These are phyloP conservation scores for Musa beccarii DNA, from an alignment of 176 grass and related monocot genomes.

Conservation along the genomic window DNA sequence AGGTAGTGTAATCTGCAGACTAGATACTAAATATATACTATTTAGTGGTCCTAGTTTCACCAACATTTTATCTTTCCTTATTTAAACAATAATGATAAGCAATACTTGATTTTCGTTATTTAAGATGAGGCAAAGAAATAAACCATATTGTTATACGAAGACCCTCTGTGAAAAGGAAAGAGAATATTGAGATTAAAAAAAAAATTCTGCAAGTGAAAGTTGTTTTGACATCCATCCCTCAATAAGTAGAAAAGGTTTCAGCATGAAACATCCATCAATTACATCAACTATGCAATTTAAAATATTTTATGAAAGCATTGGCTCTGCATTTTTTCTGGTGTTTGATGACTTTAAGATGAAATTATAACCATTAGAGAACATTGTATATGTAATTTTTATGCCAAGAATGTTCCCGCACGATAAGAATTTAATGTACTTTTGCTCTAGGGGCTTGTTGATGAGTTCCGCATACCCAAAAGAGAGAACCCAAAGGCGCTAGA, in stretches of 20 bases:
- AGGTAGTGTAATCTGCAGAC: neutral
- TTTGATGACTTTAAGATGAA: neutral
- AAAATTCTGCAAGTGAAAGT: neutral
- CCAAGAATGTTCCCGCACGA: neutral
- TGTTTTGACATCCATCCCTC: neutral
- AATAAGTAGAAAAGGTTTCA: neutral
- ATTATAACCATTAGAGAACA: neutral
- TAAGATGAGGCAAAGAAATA: neutral
- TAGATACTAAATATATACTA: no score
- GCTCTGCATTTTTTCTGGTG: neutral
- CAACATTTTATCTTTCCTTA: neutral
- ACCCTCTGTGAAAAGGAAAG: neutral
- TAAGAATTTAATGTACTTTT: slow-evolving; percentile 1
- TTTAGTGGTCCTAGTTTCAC: neutral
- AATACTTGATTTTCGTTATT: neutral
- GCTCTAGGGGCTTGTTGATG: slow-evolving; percentile 70
- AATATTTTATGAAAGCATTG: neutral
- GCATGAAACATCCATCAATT: neutral
- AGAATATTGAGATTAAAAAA: neutral
- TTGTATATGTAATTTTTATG: neutral
- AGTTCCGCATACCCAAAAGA: slow-evolving; percentile 72
- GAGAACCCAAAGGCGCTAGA: slow-evolving; percentile 53
- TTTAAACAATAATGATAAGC: neutral
- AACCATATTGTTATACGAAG: neutral
- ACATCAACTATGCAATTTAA: neutral